Percentiles rank a stretch among this genome's conserved stretches.
Conservation (phyloP, 2,329 filamentous ascomycete genomes). For the Exserohilum rostratum region DNA sequence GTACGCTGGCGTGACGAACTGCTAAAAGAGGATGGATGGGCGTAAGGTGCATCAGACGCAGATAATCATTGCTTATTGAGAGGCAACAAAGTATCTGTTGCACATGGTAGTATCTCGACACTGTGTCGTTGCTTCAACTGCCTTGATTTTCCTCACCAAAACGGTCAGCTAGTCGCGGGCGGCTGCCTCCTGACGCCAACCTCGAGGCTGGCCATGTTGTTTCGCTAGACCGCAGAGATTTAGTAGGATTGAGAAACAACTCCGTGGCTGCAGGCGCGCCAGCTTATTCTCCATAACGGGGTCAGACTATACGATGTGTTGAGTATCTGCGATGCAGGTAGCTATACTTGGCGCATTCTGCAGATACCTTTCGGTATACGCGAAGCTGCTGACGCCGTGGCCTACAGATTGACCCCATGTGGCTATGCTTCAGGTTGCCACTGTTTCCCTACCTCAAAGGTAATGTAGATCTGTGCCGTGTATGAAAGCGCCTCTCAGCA, state of each 20-base stretch:
- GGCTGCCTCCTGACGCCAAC: not conserved
- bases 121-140: not conserved
- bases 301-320: not conserved
- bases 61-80: too few relatives aligned
- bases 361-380: constrained; percentile 3
- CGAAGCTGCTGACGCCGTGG: constrained; percentile 1
- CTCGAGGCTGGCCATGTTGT: not conserved
- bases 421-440: not conserved
- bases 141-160: too few relatives aligned
- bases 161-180: not conserved
- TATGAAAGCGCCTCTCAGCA: not conserved
- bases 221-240: not conserved
- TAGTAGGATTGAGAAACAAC: not conserved
- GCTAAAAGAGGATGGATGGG: not conserved
- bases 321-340: not conserved
- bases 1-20: not conserved
- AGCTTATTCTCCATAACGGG: not conserved
- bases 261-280: constrained; percentile 2
- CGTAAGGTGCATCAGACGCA: not conserved
- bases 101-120: not conserved
- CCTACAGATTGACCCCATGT: not conserved
- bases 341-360: constrained; percentile 3
- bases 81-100: not conserved
- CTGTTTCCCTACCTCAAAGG: not conserved
- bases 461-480: not conserved